Evolutionary conservation across 371 early-diverging fungal genomes (phyloP), one percentile per base, ranked within the genome.

Genomic region (Conidiobolus incongruus): DNA sequence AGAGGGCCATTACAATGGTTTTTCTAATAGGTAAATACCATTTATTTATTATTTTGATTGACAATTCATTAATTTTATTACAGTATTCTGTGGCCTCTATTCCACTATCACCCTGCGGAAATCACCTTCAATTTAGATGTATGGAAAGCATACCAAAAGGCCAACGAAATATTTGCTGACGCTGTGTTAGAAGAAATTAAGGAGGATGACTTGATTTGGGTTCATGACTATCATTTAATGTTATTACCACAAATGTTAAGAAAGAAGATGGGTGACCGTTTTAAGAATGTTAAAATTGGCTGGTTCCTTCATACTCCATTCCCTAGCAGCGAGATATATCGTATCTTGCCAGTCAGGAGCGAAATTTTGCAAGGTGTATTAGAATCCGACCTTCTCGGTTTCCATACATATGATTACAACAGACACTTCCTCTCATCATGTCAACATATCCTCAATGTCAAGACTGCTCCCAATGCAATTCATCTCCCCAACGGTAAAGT

Each of bases 171-270:
- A 21, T 97, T 99, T 66, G 87, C 92, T 24, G 77, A 85, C 43
- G 77, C 84, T 4, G 69, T 99, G 46, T 58, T 65, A 6, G 70
- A 75, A 23, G 66, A 77, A 42, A 70, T 82, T 2, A 53, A 83
- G 48, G 91, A 95, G 44, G 91, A 85, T 31, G 98, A 96, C 61
- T 61, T 97, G 33, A 78, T 99, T 31, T 98, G 98, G 95, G 82
- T 99, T n/a, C 99, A 99, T 46, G 99, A 99, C 61, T 99, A 99
- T 62, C 99, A 99, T 56, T 60, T 99, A 40, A 92, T 99, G 92
- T 63, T 98, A 32, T 66, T 99, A 28, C 98, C 99, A 15, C 60
- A 65, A 13, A 62, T 98, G 69, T 56, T 99, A 32, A 63, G 83
- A 19, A 63, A 70, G 45, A 54, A 55, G 7, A 54, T 59, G 30